Evolutionary conservation across 352 stramenopile genomes (phyloP).

Genomic region (Plasmopara halstedii): DNA sequence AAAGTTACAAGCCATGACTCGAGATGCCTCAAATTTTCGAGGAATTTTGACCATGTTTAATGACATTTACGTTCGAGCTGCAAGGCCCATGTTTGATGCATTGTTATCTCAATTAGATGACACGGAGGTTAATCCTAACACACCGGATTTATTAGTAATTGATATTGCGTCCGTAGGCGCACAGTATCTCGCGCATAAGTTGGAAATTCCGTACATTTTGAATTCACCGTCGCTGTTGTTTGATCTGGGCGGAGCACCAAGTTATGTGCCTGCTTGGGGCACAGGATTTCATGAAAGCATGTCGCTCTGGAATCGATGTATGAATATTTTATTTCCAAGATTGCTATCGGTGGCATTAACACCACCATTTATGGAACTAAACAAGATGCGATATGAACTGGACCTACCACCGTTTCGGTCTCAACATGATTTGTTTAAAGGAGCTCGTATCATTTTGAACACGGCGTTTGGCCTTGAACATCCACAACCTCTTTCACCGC

Average conservation of each 20-base stretch:
- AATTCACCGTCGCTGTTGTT: constrained; percentile 86
- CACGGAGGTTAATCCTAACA: constrained; percentile 9
- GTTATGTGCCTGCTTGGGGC: constrained; percentile 79
- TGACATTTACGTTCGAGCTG: constrained; percentile 76
- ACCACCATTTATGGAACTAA: constrained; percentile 85
- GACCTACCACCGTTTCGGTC: constrained; percentile 63
- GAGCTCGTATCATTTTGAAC: constrained; percentile 77
- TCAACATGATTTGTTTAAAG: constrained; percentile 86
- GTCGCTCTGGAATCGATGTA: constrained; percentile 84
- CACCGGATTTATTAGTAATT: constrained; percentile 63
- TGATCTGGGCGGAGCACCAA: constrained; percentile 57
- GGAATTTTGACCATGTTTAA: constrained; percentile 86
- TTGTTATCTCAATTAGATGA: constrained; percentile 41
- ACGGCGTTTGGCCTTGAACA: constrained; percentile 85
- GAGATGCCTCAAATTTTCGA: constrained; percentile 76
- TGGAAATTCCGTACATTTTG: constrained; percentile 65
- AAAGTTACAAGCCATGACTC: constrained; percentile 73
- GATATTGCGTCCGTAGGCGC: constrained; percentile 79
- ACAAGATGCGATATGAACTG: constrained; percentile 79
- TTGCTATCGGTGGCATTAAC: constrained; percentile 79
- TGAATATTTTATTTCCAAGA: constrained; percentile 86
- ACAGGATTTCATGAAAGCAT: constrained; percentile 76
- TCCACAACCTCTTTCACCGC: constrained; percentile 59
- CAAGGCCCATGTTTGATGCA: constrained; percentile 71
- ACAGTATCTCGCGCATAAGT: constrained; percentile 70